A percentile compares a stretch with the other conserved stretches of the same genome.
These are phyloP conservation scores for Pyrenula massariospora DNA, from an alignment of 495 filamentous ascomycete species.

Conservation along the genomic window DNA sequence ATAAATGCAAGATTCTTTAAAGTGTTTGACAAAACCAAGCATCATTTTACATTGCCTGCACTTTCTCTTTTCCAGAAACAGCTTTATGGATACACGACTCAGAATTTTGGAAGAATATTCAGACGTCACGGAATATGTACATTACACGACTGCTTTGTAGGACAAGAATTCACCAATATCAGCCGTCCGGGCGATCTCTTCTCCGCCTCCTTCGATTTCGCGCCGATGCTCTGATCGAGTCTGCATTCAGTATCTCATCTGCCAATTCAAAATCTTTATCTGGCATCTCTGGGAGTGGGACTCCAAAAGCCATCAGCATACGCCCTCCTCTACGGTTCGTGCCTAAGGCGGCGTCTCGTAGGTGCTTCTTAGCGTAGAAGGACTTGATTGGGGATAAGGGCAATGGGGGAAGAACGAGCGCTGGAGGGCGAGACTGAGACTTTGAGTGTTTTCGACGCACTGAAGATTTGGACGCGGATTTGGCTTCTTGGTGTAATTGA, in stretches of 20 bases:
- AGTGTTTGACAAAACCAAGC: no score
- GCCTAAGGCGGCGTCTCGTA: conserved; percentile 63
- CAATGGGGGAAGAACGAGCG: conserved; percentile 1
- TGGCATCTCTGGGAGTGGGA: conserved; percentile 60
- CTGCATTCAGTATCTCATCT: conserved; percentile 52
- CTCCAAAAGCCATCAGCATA: conserved; percentile 60
- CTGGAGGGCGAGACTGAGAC: conserved; percentile 1
- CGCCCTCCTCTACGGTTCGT: conserved; percentile 45
- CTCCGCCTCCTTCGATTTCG: conserved; percentile 42
- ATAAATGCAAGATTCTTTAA: no score
- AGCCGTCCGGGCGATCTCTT: conserved; percentile 17
- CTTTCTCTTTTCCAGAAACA: no score
- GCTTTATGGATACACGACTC: no score
- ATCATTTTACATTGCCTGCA: no score
- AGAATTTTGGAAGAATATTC: no score
- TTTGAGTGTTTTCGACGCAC: conserved; percentile 11
- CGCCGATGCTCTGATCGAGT: conserved; percentile 52
- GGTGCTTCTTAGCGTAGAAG: conserved; percentile 68
- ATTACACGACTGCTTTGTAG: no score
- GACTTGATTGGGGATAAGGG: conserved; percentile 34
- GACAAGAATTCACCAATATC: no score
- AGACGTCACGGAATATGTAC: no score
- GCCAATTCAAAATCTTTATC: conserved; percentile 67
- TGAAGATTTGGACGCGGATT: conserved; percentile 18
- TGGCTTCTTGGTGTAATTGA: conserved; percentile 65